phyloP scores from a whole-genome alignment of 345 rosid species.

The Gossypioides kirkii region DNA sequence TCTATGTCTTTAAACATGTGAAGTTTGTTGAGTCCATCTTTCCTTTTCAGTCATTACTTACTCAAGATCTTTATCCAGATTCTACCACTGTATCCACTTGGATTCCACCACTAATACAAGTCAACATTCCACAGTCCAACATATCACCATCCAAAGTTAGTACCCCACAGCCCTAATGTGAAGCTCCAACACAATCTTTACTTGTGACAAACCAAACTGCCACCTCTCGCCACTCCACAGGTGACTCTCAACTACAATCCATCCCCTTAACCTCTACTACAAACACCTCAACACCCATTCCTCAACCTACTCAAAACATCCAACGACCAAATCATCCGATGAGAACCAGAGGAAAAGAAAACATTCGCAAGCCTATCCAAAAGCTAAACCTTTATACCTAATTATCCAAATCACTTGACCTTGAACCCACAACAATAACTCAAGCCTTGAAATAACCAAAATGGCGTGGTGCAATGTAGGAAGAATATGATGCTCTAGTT shows the following conservation, averaged over 20 bases:
- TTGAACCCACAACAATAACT: neutral
- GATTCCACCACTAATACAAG: neutral
- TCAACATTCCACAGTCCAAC: neutral
- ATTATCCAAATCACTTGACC: neutral
- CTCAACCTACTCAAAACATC: neutral
- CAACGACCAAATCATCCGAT: neutral
- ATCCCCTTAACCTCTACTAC: neutral
- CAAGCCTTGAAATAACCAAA: neutral
- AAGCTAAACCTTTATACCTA: neutral
- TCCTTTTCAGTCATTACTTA: too few relatives aligned
- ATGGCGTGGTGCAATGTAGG: neutral
- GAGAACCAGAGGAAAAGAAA: neutral
- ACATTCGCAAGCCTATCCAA: neutral
- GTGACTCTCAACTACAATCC: neutral
- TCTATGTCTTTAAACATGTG: too few relatives aligned
- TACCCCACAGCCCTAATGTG: neutral
- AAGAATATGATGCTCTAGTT: neutral
- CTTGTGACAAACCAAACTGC: neutral
- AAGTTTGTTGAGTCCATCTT: too few relatives aligned
- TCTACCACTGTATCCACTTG: neutral
- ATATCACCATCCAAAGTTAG: neutral
- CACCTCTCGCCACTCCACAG: neutral
- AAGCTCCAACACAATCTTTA: neutral
- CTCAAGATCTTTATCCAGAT: neutral
- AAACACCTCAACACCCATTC: neutral